A percentile compares a stretch with the other conserved stretches of the same genome.
Conservation (phyloP, 2,329 filamentous ascomycete genomes). For the Fusarium agapanthi region DNA sequence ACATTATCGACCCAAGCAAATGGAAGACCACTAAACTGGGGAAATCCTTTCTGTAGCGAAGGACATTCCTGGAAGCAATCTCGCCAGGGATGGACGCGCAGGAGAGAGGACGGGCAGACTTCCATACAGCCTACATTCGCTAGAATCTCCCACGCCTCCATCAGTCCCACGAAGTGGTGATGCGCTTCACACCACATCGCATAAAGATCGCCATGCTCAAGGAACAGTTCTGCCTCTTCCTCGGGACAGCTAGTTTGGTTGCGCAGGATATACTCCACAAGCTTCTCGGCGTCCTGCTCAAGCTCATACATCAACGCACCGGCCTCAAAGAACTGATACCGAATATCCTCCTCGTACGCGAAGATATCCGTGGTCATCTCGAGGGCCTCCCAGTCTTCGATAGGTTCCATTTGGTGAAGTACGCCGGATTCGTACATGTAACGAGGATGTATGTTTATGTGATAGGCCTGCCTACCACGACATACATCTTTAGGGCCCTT, state of each 20-base stretch:
- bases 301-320: constrained; percentile 3
- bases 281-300: neutral
- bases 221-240: neutral
- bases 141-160: constrained; percentile 9
- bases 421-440: neutral
- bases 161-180: neutral
- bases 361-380: neutral
- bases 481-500: neutral
- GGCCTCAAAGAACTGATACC: constrained; percentile 12
- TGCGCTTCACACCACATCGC: neutral
- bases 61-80: neutral
- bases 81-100: neutral
- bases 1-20: neutral
- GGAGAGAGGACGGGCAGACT: constrained; percentile 1
- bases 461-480: constrained; percentile 12
- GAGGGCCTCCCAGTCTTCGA: neutral
- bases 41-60: neutral
- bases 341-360: constrained; percentile 9
- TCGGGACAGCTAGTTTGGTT: neutral
- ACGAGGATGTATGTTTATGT: neutral
- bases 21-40: neutral
- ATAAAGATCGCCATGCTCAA: neutral
- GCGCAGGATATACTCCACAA: neutral
- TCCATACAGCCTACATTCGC: constrained; percentile 17
- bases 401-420: neutral